Evolutionary conservation across 2,329 filamentous ascomycete genomes (phyloP).

Genomic region (Akanthomyces dipterigenus): DNA sequence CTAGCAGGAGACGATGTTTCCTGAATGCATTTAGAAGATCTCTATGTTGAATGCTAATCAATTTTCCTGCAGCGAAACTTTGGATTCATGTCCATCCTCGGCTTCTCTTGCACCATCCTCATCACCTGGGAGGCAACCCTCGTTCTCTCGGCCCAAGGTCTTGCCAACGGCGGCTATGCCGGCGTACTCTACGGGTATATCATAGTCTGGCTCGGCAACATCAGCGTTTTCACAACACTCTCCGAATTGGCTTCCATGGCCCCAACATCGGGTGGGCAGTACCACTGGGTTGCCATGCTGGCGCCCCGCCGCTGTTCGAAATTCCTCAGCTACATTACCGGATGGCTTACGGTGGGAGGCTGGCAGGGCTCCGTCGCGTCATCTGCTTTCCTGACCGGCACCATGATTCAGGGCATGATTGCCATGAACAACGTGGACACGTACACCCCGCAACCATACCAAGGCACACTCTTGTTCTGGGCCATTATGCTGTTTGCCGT

Average conservation of each 20-base stretch:
- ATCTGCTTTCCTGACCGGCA: conserved; percentile 18
- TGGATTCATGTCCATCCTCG: conserved; percentile 36
- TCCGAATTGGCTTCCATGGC: conserved; percentile 34
- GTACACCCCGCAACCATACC: conserved; percentile 3
- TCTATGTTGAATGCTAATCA: not conserved
- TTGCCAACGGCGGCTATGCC: conserved; percentile 39
- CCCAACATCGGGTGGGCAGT: conserved; percentile 46
- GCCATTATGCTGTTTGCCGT: conserved; percentile 12
- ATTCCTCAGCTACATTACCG: conserved; percentile 26
- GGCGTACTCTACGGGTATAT: conserved; percentile 44
- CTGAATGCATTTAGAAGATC: not conserved
- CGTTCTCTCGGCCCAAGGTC: conserved; percentile 19
- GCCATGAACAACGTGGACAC: not conserved
- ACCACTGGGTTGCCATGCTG: conserved; percentile 49
- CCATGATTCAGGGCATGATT: conserved; percentile 20
- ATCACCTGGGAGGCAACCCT: conserved; percentile 40
- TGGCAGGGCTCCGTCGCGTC: conserved; percentile 22
- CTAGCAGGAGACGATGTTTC: not conserved
- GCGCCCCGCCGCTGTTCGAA: conserved; percentile 36
- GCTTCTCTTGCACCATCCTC: conserved; percentile 39
- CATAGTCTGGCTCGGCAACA: conserved; percentile 35
- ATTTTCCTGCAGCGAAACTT: conserved; percentile 30
- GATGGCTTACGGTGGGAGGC: conserved; percentile 21
- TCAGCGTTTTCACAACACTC: conserved; percentile 27
- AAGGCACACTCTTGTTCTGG: conserved; percentile 11